Percentiles rank a stretch among this genome's conserved stretches.
phyloP scores from a whole-genome alignment of 2,329 filamentous ascomycete species.

The Hymenoscyphus salicellus region DNA sequence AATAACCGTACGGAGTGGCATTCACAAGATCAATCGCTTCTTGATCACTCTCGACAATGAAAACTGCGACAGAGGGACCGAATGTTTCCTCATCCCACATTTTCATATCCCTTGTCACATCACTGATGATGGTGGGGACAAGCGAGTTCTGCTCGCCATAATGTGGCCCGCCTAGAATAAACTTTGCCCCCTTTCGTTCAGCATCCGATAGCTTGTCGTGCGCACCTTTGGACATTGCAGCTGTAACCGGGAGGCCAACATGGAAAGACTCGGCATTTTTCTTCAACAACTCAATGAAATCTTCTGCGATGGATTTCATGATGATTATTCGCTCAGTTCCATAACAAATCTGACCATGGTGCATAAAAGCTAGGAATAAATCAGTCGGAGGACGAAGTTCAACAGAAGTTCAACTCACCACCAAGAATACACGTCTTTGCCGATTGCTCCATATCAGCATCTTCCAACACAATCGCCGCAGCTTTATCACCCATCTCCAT shows the following conservation, averaged over 20 bases:
- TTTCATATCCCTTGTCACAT: constrained; percentile 21
- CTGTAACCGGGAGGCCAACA: neutral
- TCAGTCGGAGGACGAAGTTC: no score
- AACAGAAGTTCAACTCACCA: no score
- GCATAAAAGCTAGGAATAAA: no score
- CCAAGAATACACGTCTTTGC: no score
- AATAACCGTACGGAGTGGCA: constrained; percentile 21
- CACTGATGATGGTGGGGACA: constrained; percentile 17
- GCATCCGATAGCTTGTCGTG: constrained; percentile 8
- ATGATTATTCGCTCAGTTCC: constrained; percentile 42
- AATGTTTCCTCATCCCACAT: constrained; percentile 25
- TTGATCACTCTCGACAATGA: constrained; percentile 16
- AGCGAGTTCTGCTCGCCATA: constrained; percentile 1
- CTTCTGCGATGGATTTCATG: constrained; percentile 26
- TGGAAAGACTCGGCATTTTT: neutral
- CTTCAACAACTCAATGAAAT: neutral
- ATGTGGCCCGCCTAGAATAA: neutral
- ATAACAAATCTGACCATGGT: constrained; percentile 64
- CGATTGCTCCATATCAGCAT: constrained; percentile 59
- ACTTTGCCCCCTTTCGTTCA: constrained; percentile 6
- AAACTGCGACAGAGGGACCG: constrained; percentile 19
- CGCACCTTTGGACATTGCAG: constrained; percentile 34
- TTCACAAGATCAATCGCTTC: constrained; percentile 23
- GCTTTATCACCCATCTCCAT: constrained; percentile 72
- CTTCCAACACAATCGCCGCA: constrained; percentile 63